Evolutionary conservation across 1,284 basidiomycete species (phyloP), one percentile per base, ranked within the genome.

Genomic region (Ustilago hordei): DNA sequence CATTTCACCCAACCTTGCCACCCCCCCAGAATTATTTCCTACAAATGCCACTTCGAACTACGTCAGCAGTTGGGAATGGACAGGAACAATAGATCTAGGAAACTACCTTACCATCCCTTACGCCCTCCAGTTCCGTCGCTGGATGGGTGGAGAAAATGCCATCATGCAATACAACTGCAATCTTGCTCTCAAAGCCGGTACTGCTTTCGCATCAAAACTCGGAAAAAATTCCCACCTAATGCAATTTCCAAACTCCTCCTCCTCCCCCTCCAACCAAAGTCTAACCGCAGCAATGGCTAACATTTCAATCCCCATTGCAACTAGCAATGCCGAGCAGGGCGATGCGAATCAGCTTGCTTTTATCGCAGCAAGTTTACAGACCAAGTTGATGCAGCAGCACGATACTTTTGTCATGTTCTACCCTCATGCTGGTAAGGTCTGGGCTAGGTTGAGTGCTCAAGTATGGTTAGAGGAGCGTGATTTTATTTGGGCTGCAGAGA

Each of bases 141-240:
- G 91, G 89, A 88, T 95, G 23, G 95, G 94, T 1, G 95, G 95
- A 2, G 95, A 96, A 86, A 87, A 89, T 17, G 89, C 89, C 64
- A 94, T 95, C 71, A 91, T 92, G 81, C 88, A 87, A 4, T 94
- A 95, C 86, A 93, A 91, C 79, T 91, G 91, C 81, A 84, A 88
- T 8, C 89, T 95, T 31, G 95, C 94, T 0, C 78, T 92, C 1
- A 87, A 89, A 60, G 95, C 93, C 19, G 93, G 93, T 0, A 89
- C 55, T 19, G 53, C 89, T 67, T 87, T 88, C 13, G 88, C 95
- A 3, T 90, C 91, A 0, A 89, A 91, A 72, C 86, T 91, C 1
- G 73, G 73, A 19, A 53, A 55, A n/a, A 19, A 19, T 19, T 19
- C 1, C 19, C 19, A 17, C 3, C 55, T 75, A 3, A 75, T 73